Base-by-base conservation (phyloP, 192 early-diverging fungal species). In the Podila verticillata region DNA sequence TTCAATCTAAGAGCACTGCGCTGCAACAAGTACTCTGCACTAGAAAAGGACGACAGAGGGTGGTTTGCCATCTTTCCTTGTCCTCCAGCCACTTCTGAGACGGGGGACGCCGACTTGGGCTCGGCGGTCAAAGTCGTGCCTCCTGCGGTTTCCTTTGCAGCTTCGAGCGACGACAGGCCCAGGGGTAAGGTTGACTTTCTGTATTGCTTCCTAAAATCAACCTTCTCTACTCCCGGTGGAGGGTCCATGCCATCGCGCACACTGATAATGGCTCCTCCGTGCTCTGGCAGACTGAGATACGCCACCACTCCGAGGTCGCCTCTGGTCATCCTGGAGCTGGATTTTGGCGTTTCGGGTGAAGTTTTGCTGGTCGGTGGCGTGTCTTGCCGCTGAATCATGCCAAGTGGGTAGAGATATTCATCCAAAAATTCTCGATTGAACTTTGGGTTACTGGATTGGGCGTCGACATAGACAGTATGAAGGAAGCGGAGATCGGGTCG, bases 261-360 rank as follows among this genome's bases (percentile, higher is more conserved):
- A 32, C 84, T 82, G 39, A 93, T 70, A 29, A 92, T 83, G 73
- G 87, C 87, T 20, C 92, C 91, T 24, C 92, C 92, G 57, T 92
- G 87, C 74, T 93, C 92, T 6, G 88, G 83, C 9, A 93, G 82
- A 10, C 89, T 91, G 24, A 63, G 85, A 75, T 75, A 84, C 22
- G 63, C 73, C 49, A 56, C 65, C 26, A 66, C 81, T 62, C 48
- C 87, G 36, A 56, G 75, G 75, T 59, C 69, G 48, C 31, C 87
- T 35, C 61, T 84, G 59, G 30, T 57, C 48, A 34, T 70, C 48
- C 26, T 62, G 7, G 68, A 57, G 8, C 19, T 85, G 72, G 29
- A 71, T 58, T 92, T 66, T 57, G 86, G 83, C 29, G 92, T 71
- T 57, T 90, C 85, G 1, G 13, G 0, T 34, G 35, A 19, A 9